phyloP scores from a whole-genome alignment of 257 asterid species.

The Solanum sparsipilum region DNA sequence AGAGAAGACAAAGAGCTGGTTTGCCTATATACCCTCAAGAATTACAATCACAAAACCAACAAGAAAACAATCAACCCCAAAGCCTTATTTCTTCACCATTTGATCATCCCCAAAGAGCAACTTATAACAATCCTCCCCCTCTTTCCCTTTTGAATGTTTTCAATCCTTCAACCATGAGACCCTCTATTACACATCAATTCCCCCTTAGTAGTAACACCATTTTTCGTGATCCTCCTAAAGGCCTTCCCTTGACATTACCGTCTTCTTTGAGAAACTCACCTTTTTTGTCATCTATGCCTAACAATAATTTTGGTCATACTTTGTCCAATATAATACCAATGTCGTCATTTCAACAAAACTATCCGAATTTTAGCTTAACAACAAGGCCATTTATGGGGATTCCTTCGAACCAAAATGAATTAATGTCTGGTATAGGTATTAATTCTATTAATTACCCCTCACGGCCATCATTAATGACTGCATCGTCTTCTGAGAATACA shows the following conservation, averaged over 20 bases:
- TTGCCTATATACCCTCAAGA: constrained; percentile 52
- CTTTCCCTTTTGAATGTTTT: constrained; percentile 10
- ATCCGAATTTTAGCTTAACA: constrained; percentile 3
- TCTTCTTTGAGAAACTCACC: constrained; percentile 11
- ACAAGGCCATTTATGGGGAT: neutral
- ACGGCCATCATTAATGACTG: constrained; percentile 27
- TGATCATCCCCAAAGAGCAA: neutral
- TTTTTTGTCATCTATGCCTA: constrained; percentile 1
- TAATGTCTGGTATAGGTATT: neutral
- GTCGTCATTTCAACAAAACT: constrained; percentile 12
- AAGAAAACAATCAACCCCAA: neutral
- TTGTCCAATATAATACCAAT: constrained; percentile 4
- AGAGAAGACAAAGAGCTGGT: constrained; percentile 55
- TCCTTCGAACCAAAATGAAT: neutral
- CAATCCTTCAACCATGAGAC: neutral
- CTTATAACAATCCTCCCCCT: neutral
- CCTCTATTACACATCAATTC: neutral
- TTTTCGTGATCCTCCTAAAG: constrained; percentile 15
- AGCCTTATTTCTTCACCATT: constrained; percentile 4
- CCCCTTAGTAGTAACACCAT: constrained; percentile 9
- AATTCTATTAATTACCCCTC: constrained; percentile 16
- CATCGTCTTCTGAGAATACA: constrained; percentile 20
- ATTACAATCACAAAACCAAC: neutral
- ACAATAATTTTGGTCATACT: constrained; percentile 6
- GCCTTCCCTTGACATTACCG: constrained; percentile 21